Base-by-base conservation (phyloP, 257 asterid genomes). In the Solanum pimpinellifolium region DNA sequence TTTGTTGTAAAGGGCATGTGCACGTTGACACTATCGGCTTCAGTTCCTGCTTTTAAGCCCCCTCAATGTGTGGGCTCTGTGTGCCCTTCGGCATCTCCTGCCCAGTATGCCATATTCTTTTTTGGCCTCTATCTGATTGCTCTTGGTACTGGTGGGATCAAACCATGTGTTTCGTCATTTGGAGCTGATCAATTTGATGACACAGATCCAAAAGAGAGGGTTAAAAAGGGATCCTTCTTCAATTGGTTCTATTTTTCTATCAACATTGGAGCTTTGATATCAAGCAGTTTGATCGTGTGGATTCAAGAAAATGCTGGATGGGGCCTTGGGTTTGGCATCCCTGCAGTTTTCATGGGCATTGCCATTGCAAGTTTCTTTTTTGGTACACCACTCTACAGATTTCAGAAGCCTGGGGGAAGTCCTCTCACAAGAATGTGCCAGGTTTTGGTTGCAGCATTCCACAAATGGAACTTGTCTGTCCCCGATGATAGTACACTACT, bases 161-260 rank as follows among this genome's bases (percentile, higher is more conserved):
- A 97, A 86, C 99, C 99, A 20, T 95, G 99, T 72, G 99, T 95
- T 87, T 94, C 99, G 25, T 94, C 99, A 44, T 97, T 97, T 77
- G 99, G 99, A 68, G 99, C 99, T 4, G 98, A 97, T 89, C 99
- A 95, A 85, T 95, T 95, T 91, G 99, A 97, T 86, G 99, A 95
- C 88, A 97, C 99, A 0, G 99, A 97, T 90, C 78, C 96, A 35
- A 90, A 62, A 27, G 99, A 97, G 91, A 95, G 99, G 90, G 93
- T 93, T 31, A 97, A 93, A 83, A 97, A 97, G 95, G 99, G 99
- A 65, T 97, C 99, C 83, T 95, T 97, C 88, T 97, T 97, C 91
- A 97, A 94, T 87, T 97, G 99, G 99, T 97, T 93, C 90, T 97
- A 97, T 91, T 95, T 96, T 85, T 96, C 98, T 16, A 91, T 97